phyloP scores from a whole-genome alignment of 2,329 filamentous ascomycete genomes.

The Domatiomyces globalis region DNA sequence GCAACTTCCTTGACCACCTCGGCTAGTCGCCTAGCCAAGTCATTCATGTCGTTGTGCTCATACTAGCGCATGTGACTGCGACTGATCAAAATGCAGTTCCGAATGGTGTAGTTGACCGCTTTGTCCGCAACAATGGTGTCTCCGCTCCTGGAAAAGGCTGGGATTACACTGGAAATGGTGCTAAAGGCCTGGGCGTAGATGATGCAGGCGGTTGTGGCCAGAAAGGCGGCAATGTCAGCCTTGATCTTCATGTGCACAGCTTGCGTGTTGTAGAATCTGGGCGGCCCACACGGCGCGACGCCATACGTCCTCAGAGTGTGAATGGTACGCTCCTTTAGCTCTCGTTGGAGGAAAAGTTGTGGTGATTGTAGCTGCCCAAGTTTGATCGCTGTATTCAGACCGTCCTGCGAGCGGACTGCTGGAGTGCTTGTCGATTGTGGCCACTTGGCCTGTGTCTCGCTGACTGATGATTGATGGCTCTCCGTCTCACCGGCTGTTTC shows the following conservation, averaged over 20 bases:
- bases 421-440: constrained; percentile 67
- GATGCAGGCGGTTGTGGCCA: constrained; percentile 80
- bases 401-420: too few species aligned
- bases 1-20: constrained; percentile 79
- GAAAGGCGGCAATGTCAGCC: constrained; percentile 75
- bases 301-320: constrained; percentile 88
- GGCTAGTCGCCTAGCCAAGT: constrained; percentile 71
- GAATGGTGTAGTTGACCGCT: constrained; percentile 82
- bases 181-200: constrained; percentile 94
- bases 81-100: constrained; percentile 86
- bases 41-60: constrained; percentile 90
- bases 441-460: too few species aligned
- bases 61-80: constrained; percentile 87
- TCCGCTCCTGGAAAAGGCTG: constrained; percentile 89
- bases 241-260: constrained; percentile 97
- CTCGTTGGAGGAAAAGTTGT: constrained; percentile 90
- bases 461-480: too few species aligned
- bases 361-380: constrained; percentile 90
- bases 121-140: constrained; percentile 95
- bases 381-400: constrained; percentile 88
- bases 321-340: constrained; percentile 87
- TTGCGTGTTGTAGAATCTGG: constrained; percentile 95
- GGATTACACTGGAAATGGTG: constrained; percentile 92
- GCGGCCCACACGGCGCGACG: constrained; percentile 89
- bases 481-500: too few species aligned